phyloP scores from a whole-genome alignment of 73 alveolate species.

The Effrenium voratum region DNA sequence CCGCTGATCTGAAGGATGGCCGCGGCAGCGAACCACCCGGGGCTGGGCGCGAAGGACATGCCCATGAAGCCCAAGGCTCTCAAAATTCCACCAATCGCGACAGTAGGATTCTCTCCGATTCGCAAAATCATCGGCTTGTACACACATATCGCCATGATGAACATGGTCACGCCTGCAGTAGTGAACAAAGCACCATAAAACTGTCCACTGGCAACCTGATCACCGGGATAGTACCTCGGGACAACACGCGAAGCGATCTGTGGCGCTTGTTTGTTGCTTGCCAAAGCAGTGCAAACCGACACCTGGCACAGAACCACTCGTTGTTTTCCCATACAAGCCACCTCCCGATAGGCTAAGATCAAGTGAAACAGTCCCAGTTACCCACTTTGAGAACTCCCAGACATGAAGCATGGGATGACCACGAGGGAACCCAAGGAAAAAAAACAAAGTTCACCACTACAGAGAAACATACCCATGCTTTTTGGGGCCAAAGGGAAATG shows the following conservation, averaged over 20 bases:
- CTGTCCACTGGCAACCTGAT: slow-evolving; percentile 36
- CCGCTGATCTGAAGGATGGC: slow-evolving; percentile 1
- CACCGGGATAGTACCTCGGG: background rate
- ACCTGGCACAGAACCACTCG: background rate
- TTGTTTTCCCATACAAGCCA: background rate
- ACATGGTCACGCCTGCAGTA: slow-evolving; percentile 45
- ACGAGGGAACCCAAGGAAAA: no score
- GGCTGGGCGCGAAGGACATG: slow-evolving; percentile 24
- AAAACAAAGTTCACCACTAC: no score
- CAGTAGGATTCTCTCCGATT: slow-evolving; percentile 61
- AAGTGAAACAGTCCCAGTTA: no score
- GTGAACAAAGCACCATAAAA: slow-evolving; percentile 66
- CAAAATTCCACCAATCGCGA: slow-evolving; percentile 62
- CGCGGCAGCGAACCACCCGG: slow-evolving; percentile 32
- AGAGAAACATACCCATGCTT: no score
- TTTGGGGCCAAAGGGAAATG: no score
- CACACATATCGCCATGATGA: slow-evolving; percentile 11
- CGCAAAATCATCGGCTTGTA: slow-evolving; percentile 42
- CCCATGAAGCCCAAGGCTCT: slow-evolving; percentile 3
- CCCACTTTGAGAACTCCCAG: no score
- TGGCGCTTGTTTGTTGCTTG: no score
- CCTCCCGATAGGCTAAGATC: background rate
- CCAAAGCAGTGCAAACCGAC: background rate
- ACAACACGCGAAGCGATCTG: no score
- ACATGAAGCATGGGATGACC: no score